A percentile compares a stretch with the other conserved stretches of the same genome.
phyloP scores from a whole-genome alignment of 768 basidiomycete species.

The Boletus edulis region DNA sequence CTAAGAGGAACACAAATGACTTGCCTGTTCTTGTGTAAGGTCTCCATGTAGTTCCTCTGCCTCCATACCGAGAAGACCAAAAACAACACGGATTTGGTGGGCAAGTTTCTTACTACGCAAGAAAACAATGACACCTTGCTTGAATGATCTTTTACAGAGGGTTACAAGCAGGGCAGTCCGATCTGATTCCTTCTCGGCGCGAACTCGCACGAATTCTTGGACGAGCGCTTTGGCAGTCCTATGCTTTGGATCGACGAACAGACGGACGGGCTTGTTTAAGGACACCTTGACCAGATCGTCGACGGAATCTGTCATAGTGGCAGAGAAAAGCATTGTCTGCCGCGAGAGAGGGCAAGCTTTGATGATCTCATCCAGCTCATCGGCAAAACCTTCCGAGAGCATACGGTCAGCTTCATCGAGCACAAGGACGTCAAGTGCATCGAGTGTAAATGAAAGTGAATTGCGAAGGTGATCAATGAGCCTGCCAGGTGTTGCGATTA shows the following conservation, averaged over 20 bases:
- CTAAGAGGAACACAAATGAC: slow-evolving; percentile 10
- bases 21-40: slow-evolving; percentile 91
- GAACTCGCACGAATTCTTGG: slow-evolving; percentile 94
- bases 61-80: slow-evolving; percentile 83
- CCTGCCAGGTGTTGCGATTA: slow-evolving; percentile 97
- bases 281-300: slow-evolving; percentile 93
- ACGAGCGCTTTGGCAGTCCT: slow-evolving; percentile 80
- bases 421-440: slow-evolving; percentile 89
- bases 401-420: slow-evolving; percentile 98
- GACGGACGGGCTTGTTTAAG: slow-evolving; percentile 85
- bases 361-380: slow-evolving; percentile 92
- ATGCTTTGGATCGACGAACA: slow-evolving; percentile 94
- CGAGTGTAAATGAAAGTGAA: slow-evolving; percentile 89
- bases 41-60: slow-evolving; percentile 95
- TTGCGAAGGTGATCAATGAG: slow-evolving; percentile 97
- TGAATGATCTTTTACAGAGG: slow-evolving; percentile 87
- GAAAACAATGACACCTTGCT: slow-evolving; percentile 83
- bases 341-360: slow-evolving; percentile 82
- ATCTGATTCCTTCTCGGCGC: slow-evolving; percentile 73
- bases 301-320: slow-evolving; percentile 97
- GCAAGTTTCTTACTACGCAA: slow-evolving; percentile 95
- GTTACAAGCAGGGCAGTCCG: slow-evolving; percentile 74
- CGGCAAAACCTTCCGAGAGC: slow-evolving; percentile 93
- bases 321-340: slow-evolving; percentile 98
- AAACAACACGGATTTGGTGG: slow-evolving; percentile 95